Conservation (phyloP, 768 basidiomycete species). For the Suillus decipiens region DNA sequence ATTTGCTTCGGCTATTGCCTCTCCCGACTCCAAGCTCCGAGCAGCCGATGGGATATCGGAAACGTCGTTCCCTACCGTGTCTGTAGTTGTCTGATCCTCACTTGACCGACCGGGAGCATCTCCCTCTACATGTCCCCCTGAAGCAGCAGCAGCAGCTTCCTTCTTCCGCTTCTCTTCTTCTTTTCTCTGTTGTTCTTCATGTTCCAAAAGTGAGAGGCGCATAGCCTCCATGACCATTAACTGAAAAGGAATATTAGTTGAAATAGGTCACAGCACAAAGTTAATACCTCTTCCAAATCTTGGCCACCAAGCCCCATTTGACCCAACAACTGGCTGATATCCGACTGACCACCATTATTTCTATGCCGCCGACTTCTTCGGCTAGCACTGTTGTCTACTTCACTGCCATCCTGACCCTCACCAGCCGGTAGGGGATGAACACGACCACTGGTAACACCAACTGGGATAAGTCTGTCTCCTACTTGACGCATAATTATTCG, state of each 20-base stretch:
- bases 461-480: constrained; percentile 94
- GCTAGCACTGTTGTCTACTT: constrained; percentile 40
- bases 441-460: constrained; percentile 91
- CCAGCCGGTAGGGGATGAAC: constrained; percentile 66
- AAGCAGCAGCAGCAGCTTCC: constrained; percentile 33
- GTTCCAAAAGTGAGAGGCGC: constrained; percentile 90
- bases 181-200: constrained; percentile 88
- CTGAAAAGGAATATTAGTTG: constrained; percentile 41
- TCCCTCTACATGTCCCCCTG: constrained; percentile 31
- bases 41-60: constrained; percentile 6
- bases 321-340: constrained; percentile 62
- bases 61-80: constrained; percentile 9
- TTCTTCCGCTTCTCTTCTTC: constrained; percentile 69
- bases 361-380: constrained; percentile 55
- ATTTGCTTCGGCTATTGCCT: constrained; percentile 12
- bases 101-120: constrained; percentile 16
- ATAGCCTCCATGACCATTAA: constrained; percentile 99
- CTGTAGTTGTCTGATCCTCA: constrained; percentile 12
- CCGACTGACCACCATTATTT: constrained; percentile 48
- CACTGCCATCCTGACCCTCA: constrained; percentile 50
- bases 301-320: constrained; percentile 76
- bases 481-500: constrained; percentile 98
- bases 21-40: constrained; percentile 18
- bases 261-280: constrained; percentile 14
- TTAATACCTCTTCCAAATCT: constrained; percentile 86